A percentile compares a stretch with the other conserved stretches of the same genome.
Evolutionary conservation across 805 yeast species (phyloP).

Genomic region (Cyberlindnera subsufficiens): DNA sequence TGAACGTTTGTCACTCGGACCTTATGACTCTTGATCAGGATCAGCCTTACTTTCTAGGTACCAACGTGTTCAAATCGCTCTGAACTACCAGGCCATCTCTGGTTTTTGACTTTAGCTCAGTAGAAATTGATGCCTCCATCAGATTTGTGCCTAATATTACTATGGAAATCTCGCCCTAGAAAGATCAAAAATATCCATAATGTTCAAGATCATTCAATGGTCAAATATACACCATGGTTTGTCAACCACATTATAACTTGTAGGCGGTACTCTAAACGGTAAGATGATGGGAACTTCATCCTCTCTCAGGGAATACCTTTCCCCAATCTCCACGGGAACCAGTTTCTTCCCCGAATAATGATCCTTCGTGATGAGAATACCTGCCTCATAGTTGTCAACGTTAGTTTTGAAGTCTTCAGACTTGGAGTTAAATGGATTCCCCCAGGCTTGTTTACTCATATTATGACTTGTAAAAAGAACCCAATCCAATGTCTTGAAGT

Average conservation of each 20-base stretch:
- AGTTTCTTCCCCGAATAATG: conserved; percentile 23
- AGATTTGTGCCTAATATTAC: too few species aligned
- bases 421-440: conserved; percentile 29
- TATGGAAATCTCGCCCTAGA: too few species aligned
- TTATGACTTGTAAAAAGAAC: conserved; percentile 70
- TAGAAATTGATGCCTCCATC: too few species aligned
- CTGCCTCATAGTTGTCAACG: conserved; percentile 47
- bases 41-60: too few species aligned
- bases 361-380: conserved; percentile 38
- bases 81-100: too few species aligned
- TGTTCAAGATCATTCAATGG: too few species aligned
- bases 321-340: conserved; percentile 39
- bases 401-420: conserved; percentile 23
- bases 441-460: conserved; percentile 80
- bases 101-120: too few species aligned
- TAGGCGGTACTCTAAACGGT: conserved; percentile 52
- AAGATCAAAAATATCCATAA: too few species aligned
- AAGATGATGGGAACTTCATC: conserved; percentile 31
- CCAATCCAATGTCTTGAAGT: conserved; percentile 55
- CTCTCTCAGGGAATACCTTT: conserved; percentile 12
- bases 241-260: conserved; percentile 33
- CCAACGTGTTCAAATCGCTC: too few species aligned
- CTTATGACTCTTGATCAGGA: too few species aligned
- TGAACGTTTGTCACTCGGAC: too few species aligned
- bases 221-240: conserved; percentile 38